These are phyloP conservation scores for Phytophthora meadii DNA, from an alignment of 352 stramenopile species.

Conservation along the genomic window DNA sequence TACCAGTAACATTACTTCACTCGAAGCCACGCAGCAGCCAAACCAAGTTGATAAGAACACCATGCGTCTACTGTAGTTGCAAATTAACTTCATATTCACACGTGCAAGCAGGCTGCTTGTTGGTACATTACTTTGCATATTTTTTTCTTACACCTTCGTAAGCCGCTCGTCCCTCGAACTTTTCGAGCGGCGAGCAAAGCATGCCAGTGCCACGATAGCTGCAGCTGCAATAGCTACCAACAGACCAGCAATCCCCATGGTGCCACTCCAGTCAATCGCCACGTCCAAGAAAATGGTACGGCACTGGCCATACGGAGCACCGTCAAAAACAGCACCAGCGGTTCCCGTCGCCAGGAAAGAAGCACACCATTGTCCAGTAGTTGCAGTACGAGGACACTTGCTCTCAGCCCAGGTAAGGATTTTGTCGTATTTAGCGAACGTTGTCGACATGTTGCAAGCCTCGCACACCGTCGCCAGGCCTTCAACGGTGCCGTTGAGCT, in stretches of 20 bases:
- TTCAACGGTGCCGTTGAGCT: slow-evolving; percentile 37
- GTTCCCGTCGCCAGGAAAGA: slow-evolving; percentile 57
- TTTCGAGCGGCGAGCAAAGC: slow-evolving; percentile 62
- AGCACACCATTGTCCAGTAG: slow-evolving; percentile 67
- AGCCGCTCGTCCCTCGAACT: slow-evolving; percentile 19
- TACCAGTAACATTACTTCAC: no score
- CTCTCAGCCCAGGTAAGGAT: slow-evolving; percentile 72
- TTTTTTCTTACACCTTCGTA: slow-evolving; percentile 26
- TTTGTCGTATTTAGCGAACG: slow-evolving; percentile 70
- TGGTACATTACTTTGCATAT: slow-evolving; percentile 13
- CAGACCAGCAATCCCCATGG: slow-evolving; percentile 57
- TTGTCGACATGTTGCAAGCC: slow-evolving; percentile 61
- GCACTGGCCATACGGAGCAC: slow-evolving; percentile 81
- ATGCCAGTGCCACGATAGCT: slow-evolving; percentile 66
- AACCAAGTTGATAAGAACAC: no score
- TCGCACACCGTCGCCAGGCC: slow-evolving; percentile 57
- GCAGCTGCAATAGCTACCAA: slow-evolving; percentile 58
- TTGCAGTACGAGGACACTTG: slow-evolving; percentile 61
- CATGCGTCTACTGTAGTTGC: neutral
- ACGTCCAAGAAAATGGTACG: slow-evolving; percentile 71
- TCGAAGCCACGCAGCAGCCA: no score
- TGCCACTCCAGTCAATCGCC: slow-evolving; percentile 69
- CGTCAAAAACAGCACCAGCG: slow-evolving; percentile 55
- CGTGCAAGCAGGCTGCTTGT: slow-evolving; percentile 3
- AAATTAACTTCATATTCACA: slow-evolving; percentile 15